Evolutionary conservation across 1,284 basidiomycete species (phyloP), one percentile per base, ranked within the genome.

Genomic region (Pseudozyma tsukubaensis): DNA sequence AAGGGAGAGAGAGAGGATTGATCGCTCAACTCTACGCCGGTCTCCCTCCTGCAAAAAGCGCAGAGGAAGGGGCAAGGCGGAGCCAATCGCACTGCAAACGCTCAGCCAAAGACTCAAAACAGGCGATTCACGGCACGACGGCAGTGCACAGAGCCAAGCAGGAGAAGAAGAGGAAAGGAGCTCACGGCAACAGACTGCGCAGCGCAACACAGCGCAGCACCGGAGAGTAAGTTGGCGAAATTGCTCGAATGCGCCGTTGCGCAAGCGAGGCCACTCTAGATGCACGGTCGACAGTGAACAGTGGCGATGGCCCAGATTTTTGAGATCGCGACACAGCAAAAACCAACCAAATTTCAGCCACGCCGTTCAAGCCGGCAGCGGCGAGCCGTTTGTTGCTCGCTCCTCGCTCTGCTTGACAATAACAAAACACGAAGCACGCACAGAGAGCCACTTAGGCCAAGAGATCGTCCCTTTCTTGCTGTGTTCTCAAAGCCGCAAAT

Each of bases 161-260:
- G 24, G 24, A 29, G 6, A 29, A 29, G 24, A 29, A 29, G 3
- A 29, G 24, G 24, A 29, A 6, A 29, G 24, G 24, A 29, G 14
- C 42, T 43, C 42, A 18, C 16, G 19, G 14, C 19, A 11, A 45
- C 12, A n/a, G 12, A 13, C 14, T 11, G 44, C 19, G 5, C 18
- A 45, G 18, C 18, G 37, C 37, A 39, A 9, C 37, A 32, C 21
- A 43, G 44, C 36, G 43, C 45, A 52, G 44, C 11, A 37, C 10
- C 39, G n/a, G 24, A 32, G 39, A 29, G 36, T 40, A 39, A 44
- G 19, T 11, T 16, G 19, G 59, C 42, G 59, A 69, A 69, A 36
- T 48, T 62, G 59, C 55, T 62, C 51, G 59, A 62, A 61, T 34
- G n/a, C n/a, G 14, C 36, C 18, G 24, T 36, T 29, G 47, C 59